A percentile compares a stretch with the other conserved stretches of the same genome.
phyloP scores from a whole-genome alignment of 306 rosid genomes.

The Hippophae gyantsensis region DNA sequence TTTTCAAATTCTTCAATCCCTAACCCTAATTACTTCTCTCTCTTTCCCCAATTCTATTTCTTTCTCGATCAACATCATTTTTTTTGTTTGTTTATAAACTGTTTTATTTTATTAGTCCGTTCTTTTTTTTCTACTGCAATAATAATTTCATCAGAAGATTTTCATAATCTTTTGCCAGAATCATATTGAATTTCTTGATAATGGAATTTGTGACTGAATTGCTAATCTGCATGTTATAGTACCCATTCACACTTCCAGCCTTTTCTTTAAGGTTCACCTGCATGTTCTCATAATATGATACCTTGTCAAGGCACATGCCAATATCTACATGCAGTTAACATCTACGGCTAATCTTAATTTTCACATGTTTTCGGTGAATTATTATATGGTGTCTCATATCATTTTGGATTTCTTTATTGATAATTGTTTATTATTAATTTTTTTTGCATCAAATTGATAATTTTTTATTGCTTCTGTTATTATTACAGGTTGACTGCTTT shows the following conservation, averaged over 20 bases:
- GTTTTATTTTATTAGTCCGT: conserved; percentile 4
- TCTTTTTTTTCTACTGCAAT: neutral
- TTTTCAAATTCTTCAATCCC: too few species aligned
- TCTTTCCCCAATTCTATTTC: too few species aligned
- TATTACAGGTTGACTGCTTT: conserved; percentile 86
- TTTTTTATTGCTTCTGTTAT: conserved; percentile 12
- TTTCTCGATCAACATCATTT: too few species aligned
- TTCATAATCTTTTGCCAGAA: neutral
- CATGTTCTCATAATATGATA: too few species aligned
- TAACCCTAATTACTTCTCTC: too few species aligned
- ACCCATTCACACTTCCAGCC: too few species aligned
- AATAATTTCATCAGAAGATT: neutral
- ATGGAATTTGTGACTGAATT: neutral
- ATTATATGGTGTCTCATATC: too few species aligned
- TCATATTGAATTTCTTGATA: neutral
- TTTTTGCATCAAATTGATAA: conserved; percentile 4
- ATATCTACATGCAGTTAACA: too few species aligned
- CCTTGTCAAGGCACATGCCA: too few species aligned
- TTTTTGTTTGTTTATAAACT: neutral
- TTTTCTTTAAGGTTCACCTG: too few species aligned
- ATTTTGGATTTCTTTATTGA: conserved; percentile 9
- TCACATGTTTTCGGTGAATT: too few species aligned
- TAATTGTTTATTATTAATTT: conserved; percentile 8
- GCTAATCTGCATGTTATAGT: neutral
- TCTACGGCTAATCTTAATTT: too few species aligned